A percentile compares a stretch with the other conserved stretches of the same genome.
These are phyloP conservation scores for Lentinula novae-zelandiae DNA, from an alignment of 1,284 basidiomycete species.

Conservation along the genomic window DNA sequence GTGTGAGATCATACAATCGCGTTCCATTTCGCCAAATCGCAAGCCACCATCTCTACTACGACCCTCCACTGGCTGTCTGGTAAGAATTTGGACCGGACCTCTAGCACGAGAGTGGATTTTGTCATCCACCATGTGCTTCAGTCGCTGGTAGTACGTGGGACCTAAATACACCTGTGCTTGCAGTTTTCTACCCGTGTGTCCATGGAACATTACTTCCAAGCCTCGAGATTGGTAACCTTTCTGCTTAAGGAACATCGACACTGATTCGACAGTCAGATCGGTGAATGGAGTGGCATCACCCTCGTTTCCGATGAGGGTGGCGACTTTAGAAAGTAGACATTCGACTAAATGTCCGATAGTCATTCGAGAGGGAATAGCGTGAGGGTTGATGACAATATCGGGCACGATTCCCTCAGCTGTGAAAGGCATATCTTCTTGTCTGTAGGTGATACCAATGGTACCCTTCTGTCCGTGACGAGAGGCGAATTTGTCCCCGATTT, in stretches of 20 bases:
- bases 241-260: constrained; percentile 77
- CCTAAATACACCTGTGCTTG: constrained; percentile 98
- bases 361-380: constrained; percentile 99
- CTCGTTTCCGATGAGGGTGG: constrained; percentile 93
- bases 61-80: constrained; percentile 98
- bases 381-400: constrained; percentile 98
- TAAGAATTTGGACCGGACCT: constrained; percentile 97
- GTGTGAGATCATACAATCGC: constrained; percentile 99
- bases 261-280: constrained; percentile 94
- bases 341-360: constrained; percentile 99
- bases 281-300: constrained; percentile 99
- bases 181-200: constrained; percentile 94
- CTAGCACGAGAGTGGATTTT: constrained; percentile 98
- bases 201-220: constrained; percentile 98
- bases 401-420: constrained; percentile 95
- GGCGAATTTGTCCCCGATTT: constrained; percentile 99
- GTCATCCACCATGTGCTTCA: constrained; percentile 99
- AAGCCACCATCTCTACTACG: constrained; percentile 97
- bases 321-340: constrained; percentile 94
- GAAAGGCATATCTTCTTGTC: constrained; percentile 99
- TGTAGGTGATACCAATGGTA: constrained; percentile 98
- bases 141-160: constrained; percentile 97
- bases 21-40: constrained; percentile 99
- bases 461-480: constrained; percentile 99
- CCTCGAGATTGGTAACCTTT: constrained; percentile 96